Conservation (phyloP, 768 basidiomycete genomes). For the Panellus pusillus region DNA sequence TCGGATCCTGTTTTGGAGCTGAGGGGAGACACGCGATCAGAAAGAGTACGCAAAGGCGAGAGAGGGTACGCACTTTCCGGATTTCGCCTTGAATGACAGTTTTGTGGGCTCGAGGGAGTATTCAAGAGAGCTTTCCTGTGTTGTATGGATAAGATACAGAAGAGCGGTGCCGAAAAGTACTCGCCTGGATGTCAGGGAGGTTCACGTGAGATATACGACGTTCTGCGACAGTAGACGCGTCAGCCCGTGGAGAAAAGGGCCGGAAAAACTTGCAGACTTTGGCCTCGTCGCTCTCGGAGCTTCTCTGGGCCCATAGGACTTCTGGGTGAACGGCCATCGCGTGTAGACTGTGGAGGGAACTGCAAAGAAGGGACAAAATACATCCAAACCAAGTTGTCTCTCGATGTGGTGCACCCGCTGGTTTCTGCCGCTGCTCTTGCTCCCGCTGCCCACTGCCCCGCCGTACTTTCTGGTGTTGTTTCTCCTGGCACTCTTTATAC, state of each 20-base stretch:
- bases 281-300: conserved; percentile 57
- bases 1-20: conserved; percentile 38
- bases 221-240: conserved; percentile 54
- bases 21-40: conserved; percentile 8
- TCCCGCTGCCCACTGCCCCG: conserved; percentile 78
- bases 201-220: conserved; percentile 84
- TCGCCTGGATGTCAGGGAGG: conserved; percentile 67
- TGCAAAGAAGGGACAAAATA: conserved; percentile 25
- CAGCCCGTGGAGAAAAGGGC: conserved; percentile 11
- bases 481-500: conserved; percentile 72
- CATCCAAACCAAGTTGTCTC: not conserved
- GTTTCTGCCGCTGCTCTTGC: conserved; percentile 75
- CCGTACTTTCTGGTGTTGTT: conserved; percentile 81
- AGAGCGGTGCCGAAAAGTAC: conserved; percentile 23
- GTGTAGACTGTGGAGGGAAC: conserved; percentile 21
- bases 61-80: conserved; percentile 57
- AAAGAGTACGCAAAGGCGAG: not conserved
- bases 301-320: conserved; percentile 94
- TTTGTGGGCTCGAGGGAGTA: conserved; percentile 57
- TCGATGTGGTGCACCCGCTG: conserved; percentile 75
- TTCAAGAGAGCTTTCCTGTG: conserved; percentile 33
- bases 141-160: no score
- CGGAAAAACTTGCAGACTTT: conserved; percentile 52
- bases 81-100: conserved; percentile 64
- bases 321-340: conserved; percentile 72